A percentile compares a stretch with the other conserved stretches of the same genome.
These are phyloP conservation scores for Talaromyces sp. DNA, from an alignment of 2,329 filamentous ascomycete species.

Conservation along the genomic window DNA sequence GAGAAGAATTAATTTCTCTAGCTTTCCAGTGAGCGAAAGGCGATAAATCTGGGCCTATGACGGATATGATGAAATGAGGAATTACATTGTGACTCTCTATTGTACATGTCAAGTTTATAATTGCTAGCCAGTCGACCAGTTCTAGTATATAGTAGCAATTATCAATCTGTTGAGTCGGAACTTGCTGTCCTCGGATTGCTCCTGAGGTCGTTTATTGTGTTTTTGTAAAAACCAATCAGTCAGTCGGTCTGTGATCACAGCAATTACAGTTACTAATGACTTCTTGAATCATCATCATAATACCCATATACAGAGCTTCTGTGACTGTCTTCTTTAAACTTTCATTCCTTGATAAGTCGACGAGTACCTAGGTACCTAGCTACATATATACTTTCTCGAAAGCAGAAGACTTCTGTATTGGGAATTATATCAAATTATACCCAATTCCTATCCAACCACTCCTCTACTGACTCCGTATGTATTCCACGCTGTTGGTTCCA, in stretches of 20 bases:
- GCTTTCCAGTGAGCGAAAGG: not conserved
- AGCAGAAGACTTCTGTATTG: too few relatives aligned
- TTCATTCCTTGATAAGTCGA: too few relatives aligned
- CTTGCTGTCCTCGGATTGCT: too few relatives aligned
- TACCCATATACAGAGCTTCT: too few relatives aligned
- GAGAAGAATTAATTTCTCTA: not conserved
- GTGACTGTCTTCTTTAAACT: too few relatives aligned
- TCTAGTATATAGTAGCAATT: not conserved
- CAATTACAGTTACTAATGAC: not conserved
- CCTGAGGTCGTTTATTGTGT: not conserved
- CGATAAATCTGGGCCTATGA: not conserved
- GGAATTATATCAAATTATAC: not conserved
- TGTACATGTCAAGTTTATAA: not conserved
- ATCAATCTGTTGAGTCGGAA: not conserved
- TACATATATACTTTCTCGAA: too few relatives aligned
- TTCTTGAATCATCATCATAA: too few relatives aligned
- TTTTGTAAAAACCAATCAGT: not conserved
- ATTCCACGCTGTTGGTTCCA: conserved; percentile 42
- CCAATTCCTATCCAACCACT: not conserved
- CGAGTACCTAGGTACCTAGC: too few relatives aligned
- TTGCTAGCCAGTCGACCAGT: not conserved
- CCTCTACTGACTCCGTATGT: not conserved
- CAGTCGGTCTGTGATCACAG: not conserved
- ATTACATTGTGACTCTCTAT: too few relatives aligned
- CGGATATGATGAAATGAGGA: not conserved